Evolutionary conservation across 116 monocot species (phyloP).

Genomic region (Posidonia oceanica): DNA sequence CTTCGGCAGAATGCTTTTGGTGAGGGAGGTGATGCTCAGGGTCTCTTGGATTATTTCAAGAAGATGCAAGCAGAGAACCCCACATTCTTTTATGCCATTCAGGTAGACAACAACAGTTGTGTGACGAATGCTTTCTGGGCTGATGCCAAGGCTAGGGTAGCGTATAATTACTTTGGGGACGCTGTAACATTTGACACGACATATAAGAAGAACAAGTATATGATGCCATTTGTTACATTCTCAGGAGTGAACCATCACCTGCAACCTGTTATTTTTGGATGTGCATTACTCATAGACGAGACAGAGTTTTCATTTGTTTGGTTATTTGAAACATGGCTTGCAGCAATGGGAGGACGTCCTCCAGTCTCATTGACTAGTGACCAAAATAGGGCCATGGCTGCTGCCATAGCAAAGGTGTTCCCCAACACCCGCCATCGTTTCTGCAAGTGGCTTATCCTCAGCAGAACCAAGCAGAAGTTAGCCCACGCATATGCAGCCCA

Average conservation of each 20-base stretch:
- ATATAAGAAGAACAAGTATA: constrained; percentile 96
- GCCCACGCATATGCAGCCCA: constrained; percentile 69
- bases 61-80: constrained; percentile 78
- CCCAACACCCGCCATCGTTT: constrained; percentile 73
- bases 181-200: constrained; percentile 87
- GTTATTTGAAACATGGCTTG: constrained; percentile 95
- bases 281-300: constrained; percentile 89
- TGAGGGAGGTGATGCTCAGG: constrained; percentile 79
- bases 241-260: constrained; percentile 93
- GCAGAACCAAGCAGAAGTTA: constrained; percentile 88
- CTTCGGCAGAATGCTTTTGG: constrained; percentile 61
- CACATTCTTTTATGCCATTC: constrained; percentile 74
- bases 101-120: constrained; percentile 82
- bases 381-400: constrained; percentile 76
- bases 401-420: constrained; percentile 83
- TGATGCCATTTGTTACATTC: constrained; percentile 93
- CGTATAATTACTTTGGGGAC: constrained; percentile 83
- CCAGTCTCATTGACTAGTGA: constrained; percentile 79
- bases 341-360: constrained; percentile 72
- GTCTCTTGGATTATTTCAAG: constrained; percentile 77
- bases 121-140: constrained; percentile 92
- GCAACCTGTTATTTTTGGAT: constrained; percentile 85
- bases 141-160: constrained; percentile 51
- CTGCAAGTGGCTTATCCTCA: constrained; percentile 95
- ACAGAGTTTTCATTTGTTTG: constrained; percentile 82